Percentiles rank a stretch among this genome's conserved stretches.
Evolutionary conservation across 1,284 basidiomycete species (phyloP).

Genomic region (Ceratobasidium sp.): DNA sequence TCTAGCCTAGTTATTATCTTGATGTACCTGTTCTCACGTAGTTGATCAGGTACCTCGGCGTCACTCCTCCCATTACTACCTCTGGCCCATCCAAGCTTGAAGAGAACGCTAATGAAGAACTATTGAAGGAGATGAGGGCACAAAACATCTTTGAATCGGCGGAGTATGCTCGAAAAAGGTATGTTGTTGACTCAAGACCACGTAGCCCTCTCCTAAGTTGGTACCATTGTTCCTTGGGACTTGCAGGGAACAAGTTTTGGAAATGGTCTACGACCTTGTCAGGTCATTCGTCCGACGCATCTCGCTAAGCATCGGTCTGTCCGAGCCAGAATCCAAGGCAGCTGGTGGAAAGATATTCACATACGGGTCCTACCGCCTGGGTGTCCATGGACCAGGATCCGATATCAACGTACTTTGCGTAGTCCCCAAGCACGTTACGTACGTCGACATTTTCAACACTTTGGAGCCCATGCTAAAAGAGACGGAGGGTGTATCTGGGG

Average conservation of each 20-base stretch:
- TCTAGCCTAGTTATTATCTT: background rate
- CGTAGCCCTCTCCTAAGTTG: background rate
- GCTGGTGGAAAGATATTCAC: conserved; percentile 99
- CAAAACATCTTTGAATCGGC: conserved; percentile 91
- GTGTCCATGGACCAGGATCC: conserved; percentile 91
- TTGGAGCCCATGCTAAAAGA: conserved; percentile 92
- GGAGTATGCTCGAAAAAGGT: conserved; percentile 89
- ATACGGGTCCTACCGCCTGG: conserved; percentile 96
- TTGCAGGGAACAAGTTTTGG: conserved; percentile 88
- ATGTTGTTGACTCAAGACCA: conserved; percentile 1
- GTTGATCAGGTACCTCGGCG: conserved; percentile 67
- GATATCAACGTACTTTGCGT: conserved; percentile 99
- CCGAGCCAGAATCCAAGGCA: conserved; percentile 81
- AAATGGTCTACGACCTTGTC: conserved; percentile 86
- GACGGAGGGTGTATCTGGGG: too few species aligned
- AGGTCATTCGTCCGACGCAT: conserved; percentile 93
- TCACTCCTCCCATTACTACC: too few species aligned
- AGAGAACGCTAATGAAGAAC: conserved; percentile 81
- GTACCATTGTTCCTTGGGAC: conserved; percentile 7
- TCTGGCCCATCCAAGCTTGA: conserved; percentile 75
- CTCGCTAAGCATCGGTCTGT: conserved; percentile 79
- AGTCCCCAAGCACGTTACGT: conserved; percentile 92
- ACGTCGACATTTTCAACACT: conserved; percentile 94
- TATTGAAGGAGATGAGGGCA: conserved; percentile 87
- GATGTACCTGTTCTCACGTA: conserved; percentile 9